Base-by-base conservation (phyloP, 176 grass and related monocot species). In the Carex parvula region DNA sequence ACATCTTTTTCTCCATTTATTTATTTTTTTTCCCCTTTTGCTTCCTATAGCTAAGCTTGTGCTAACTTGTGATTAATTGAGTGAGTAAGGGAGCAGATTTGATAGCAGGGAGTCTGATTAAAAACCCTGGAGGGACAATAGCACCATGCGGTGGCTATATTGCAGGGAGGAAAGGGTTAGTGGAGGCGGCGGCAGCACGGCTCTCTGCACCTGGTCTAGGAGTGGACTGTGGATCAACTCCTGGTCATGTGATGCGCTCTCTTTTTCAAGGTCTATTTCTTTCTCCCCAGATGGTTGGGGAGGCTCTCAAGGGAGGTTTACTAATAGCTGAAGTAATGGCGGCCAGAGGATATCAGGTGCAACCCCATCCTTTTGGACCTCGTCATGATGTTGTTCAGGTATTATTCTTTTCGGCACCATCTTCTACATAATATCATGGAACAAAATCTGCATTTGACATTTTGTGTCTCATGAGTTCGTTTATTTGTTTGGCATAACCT, bases 21-120 rank as follows among this genome's bases (percentile, higher is more conserved):
- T 29, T 29, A n/a, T n/a, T n/a, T n/a, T 29, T 29, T 29, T 29
- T 29, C 1, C 7, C 7, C 14, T 29, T 52, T 29, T 29, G 29
- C n/a, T 21, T 71, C 17, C 86, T 70, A 42, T 57, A 53, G 6
- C 16, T 57, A 2, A 58, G 12, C 12, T 76, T 65, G 56, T 94
- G 20, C 70, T 58, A 84, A 59, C 82, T 42, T 75, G 35, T 3
- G 69, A 41, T 89, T 84, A 63, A 59, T 35, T 87, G 52, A 21
- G 57, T 33, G 48, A 24, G 37, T 81, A 79, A 94, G 95, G 92
- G 92, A 81, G 89, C 92, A 87, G 95, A 98, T 61, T 57, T 98
- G 37, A 98, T 98, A 86, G 95, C 95, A 3, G 95, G 92, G 64
- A 98, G 92, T 84, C 80, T 98, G 79, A 98, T 98, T 82, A 98